These are phyloP conservation scores for Closterium sp. DNA, from an alignment of 139 green algal genomes.

Conservation along the genomic window DNA sequence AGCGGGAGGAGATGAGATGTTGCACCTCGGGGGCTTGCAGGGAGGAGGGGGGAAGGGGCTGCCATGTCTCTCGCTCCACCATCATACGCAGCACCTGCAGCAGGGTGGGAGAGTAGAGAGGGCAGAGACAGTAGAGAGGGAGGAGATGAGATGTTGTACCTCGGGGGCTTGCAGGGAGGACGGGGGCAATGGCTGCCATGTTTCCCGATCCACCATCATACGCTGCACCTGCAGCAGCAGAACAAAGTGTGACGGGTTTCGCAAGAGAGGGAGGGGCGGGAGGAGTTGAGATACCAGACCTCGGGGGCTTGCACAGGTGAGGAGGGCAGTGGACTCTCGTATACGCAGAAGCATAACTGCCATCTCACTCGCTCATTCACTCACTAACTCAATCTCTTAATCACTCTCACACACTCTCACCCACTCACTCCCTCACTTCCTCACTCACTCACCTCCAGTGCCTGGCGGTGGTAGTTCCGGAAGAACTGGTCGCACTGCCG, in stretches of 20 bases:
- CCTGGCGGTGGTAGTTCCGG: constrained; percentile 43
- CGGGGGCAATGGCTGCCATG: constrained; percentile 24
- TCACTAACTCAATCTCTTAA: background rate
- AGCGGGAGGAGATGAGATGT: background rate
- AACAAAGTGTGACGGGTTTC: too few relatives aligned
- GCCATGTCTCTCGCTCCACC: constrained; percentile 38
- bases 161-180: constrained; percentile 5
- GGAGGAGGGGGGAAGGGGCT: constrained; percentile 18
- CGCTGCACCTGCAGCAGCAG: constrained; percentile 27
- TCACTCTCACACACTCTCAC: background rate
- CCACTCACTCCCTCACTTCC: background rate
- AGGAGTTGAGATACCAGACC: too few relatives aligned
- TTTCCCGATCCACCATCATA: constrained; percentile 45
- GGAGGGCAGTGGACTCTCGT: too few relatives aligned
- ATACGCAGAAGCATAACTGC: too few relatives aligned
- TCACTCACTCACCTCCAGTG: constrained; percentile 40
- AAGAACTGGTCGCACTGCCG: constrained; percentile 48
- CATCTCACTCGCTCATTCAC: too few relatives aligned
- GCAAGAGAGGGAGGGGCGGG: too few relatives aligned
- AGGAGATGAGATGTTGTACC: background rate
- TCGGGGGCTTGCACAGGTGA: too few relatives aligned
- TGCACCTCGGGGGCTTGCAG: background rate
- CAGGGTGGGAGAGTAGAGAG: too few relatives aligned
- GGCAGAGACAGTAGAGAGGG: background rate
- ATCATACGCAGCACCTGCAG: constrained; percentile 47